Evolutionary conservation across 192 early-diverging fungal species (phyloP).

Genomic region (Pecoramyces ruminantium): DNA sequence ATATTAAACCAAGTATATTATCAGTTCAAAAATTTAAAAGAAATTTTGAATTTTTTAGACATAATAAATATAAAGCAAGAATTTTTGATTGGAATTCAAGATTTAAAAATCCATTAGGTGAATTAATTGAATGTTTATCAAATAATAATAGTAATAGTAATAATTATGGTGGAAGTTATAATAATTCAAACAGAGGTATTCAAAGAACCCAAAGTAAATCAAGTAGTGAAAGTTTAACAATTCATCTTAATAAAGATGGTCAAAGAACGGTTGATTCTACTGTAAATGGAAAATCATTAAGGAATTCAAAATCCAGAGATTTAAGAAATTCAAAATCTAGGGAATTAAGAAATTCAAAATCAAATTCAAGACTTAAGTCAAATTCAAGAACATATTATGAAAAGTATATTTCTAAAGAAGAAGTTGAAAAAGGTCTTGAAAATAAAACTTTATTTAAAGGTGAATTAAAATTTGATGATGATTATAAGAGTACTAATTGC

Average conservation of each 20-base stretch:
- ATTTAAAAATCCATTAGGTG: background rate
- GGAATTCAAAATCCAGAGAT: background rate
- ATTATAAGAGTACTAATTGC: background rate
- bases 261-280: background rate
- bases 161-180: too few species aligned
- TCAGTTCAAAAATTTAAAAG: background rate
- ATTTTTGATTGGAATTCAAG: background rate
- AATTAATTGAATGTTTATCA: background rate
- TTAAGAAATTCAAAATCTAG: background rate
- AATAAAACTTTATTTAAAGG: background rate
- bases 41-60: background rate
- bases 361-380: background rate
- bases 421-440: background rate
- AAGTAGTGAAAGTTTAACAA: background rate
- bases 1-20: background rate
- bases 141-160: background rate
- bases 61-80: background rate
- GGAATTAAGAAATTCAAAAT: background rate
- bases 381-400: background rate
- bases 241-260: background rate
- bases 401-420: background rate
- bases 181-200: too few species aligned
- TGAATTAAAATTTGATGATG: background rate
- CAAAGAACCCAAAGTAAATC: too few species aligned
- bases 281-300: background rate